phyloP scores from a whole-genome alignment of 2,329 filamentous ascomycete genomes.

The Lasiodiplodia gonubiensis region DNA sequence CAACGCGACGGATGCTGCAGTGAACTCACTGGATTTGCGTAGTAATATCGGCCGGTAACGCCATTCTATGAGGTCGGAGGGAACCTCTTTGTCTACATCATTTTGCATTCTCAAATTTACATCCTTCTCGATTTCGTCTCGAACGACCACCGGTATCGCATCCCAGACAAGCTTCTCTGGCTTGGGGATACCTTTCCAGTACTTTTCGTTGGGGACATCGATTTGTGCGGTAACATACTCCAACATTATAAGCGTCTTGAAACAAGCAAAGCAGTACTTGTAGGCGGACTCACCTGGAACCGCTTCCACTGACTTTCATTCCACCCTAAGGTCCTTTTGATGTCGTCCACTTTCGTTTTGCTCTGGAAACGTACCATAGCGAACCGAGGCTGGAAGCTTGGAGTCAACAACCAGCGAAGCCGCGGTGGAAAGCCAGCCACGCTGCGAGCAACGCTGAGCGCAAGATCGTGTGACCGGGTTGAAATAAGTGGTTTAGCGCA shows the following conservation, averaged over 20 bases:
- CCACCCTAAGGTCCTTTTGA: neutral
- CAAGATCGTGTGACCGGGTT: neutral
- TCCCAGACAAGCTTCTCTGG: neutral
- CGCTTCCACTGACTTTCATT: neutral
- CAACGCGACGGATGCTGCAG: neutral
- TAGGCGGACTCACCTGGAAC: conserved; percentile 1
- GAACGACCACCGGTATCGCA: neutral
- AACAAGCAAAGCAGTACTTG: neutral
- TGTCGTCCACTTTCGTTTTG: neutral
- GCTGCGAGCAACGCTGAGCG: neutral
- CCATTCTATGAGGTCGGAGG: neutral
- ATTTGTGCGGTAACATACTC: neutral
- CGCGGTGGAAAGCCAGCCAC: neutral
- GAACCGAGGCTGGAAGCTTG: neutral
- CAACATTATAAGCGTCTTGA: neutral
- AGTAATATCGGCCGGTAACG: neutral
- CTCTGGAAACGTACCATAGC: neutral
- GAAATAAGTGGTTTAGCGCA: neutral
- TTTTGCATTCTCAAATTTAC: neutral
- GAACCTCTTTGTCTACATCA: neutral
- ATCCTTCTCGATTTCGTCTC: neutral
- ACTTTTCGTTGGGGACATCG: neutral
- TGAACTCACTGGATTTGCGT: neutral
- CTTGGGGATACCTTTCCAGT: neutral
- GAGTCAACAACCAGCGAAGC: neutral